These are phyloP conservation scores for Drechslerella stenobrocha DNA, from an alignment of 2,329 filamentous ascomycete species.

Conservation along the genomic window DNA sequence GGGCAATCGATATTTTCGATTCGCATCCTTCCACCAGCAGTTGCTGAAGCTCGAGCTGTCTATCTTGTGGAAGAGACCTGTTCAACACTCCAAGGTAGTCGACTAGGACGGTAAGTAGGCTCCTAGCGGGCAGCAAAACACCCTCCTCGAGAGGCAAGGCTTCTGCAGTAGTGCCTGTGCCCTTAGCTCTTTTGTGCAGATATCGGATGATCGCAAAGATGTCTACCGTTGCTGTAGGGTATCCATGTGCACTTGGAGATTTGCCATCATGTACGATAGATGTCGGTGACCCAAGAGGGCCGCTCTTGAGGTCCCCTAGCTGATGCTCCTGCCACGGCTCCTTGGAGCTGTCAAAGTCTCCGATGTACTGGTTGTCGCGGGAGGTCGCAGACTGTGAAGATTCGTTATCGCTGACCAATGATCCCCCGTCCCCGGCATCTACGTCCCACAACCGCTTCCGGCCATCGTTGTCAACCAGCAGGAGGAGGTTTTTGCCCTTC, in stretches of 20 bases:
- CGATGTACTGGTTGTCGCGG: conserved; percentile 11
- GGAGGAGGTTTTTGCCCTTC: conserved; percentile 49
- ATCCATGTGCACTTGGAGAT: conserved; percentile 31
- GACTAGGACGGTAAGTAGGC: conserved; percentile 31
- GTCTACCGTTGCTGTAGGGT: conserved; percentile 38
- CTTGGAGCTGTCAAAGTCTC: conserved; percentile 35
- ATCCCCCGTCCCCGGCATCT: conserved; percentile 26
- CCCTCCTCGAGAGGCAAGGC: conserved; percentile 18
- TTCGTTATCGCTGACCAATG: conserved; percentile 25
- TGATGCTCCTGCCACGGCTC: conserved; percentile 40
- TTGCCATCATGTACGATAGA: conserved; percentile 37
- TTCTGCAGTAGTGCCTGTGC: conserved; percentile 7
- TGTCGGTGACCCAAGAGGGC: conserved; percentile 1
- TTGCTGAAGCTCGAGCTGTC: conserved; percentile 23
- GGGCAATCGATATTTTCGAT: conserved; percentile 27
- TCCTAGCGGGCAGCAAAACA: conserved; percentile 36
- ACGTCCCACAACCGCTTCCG: conserved; percentile 45
- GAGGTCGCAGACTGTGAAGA: conserved; percentile 35
- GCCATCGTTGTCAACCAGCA: conserved; percentile 34
- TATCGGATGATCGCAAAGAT: conserved; percentile 41
- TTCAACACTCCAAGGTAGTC: conserved; percentile 23
- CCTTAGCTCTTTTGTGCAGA: conserved; percentile 22
- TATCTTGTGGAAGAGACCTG: background rate
- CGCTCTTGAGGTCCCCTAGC: conserved; percentile 17
- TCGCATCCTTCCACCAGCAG: conserved; percentile 19